These are phyloP conservation scores for Coemansia sp. DNA, from an alignment of 192 early-diverging fungal genomes.

Conservation along the genomic window DNA sequence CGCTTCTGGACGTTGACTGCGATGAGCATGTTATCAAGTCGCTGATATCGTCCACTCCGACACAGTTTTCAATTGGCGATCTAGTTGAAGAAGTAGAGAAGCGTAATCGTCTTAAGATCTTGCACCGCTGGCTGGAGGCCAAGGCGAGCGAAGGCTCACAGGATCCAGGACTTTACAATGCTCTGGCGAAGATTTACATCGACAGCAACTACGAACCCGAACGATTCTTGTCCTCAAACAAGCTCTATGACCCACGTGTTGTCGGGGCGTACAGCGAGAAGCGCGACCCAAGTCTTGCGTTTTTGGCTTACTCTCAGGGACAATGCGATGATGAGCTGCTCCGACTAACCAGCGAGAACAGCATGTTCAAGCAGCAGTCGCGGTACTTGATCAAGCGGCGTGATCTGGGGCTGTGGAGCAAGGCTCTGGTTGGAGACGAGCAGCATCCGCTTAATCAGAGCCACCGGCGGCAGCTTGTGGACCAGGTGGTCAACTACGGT, in stretches of 20 bases:
- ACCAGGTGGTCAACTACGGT: conserved; percentile 88
- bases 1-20: conserved; percentile 97
- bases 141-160: conserved; percentile 83
- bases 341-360: conserved; percentile 95
- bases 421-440: conserved; percentile 66
- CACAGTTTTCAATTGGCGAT: conserved; percentile 78
- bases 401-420: conserved; percentile 80
- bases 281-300: conserved; percentile 95
- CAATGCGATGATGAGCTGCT: conserved; percentile 93
- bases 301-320: conserved; percentile 90
- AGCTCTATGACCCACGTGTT: conserved; percentile 84
- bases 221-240: conserved; percentile 74
- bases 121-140: conserved; percentile 91
- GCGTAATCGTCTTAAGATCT: conserved; percentile 93
- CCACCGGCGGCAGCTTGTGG: conserved; percentile 85
- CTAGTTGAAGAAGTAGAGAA: conserved; percentile 92
- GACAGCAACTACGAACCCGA: conserved; percentile 99
- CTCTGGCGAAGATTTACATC: conserved; percentile 98
- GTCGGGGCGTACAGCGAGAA: conserved; percentile 99
- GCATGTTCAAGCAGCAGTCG: conserved; percentile 99
- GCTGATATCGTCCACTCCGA: conserved; percentile 80
- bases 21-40: conserved; percentile 91
- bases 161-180: conserved; percentile 93
- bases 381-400: conserved; percentile 92
- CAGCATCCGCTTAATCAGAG: conserved; percentile 67